Evolutionary conservation across 2,329 filamentous ascomycete species (phyloP), one percentile per base, ranked within the genome.

Genomic region (Colletotrichum tamarilloi): DNA sequence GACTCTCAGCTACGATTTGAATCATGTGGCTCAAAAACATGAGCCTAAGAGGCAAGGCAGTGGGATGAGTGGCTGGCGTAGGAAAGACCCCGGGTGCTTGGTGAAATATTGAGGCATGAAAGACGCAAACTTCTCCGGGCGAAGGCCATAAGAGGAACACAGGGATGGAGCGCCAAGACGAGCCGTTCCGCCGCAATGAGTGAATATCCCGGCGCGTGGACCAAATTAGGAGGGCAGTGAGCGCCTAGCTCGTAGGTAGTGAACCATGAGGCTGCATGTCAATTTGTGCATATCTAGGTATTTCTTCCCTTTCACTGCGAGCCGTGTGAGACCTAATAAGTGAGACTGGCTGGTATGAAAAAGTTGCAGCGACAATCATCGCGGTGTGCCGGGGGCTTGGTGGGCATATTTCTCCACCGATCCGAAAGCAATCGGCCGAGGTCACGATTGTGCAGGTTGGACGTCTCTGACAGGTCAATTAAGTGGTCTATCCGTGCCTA

Each of bases 361-460:
- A 19, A 26, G 53, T 28, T 26, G 22, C 16, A 56, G 53, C 53
- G 53, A 56, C 53, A 28, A 28, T 56, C 26, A 28, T 56, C 53
- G 53, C 53, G 53, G 14, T 28, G 26, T 56, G 53, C 12, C 38
- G 8, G 42, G 42, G 19, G 42, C 19, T n/a, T 22, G n/a, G n/a
- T 22, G 38, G 35, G 38, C 38, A 22, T 28, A 35, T 22, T 67
- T 59, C 64, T 59, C 64, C 55, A 67, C 64, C 64, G 64, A 59
- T 53, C 64, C 55, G 64, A 58, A 30, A 53, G 35, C 35, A 67
- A 67, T 59, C 64, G 64, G 64, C 64, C 64, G 64, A 59, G 46
- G 64, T 6, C 38, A 19, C 38, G 38, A 42, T 42, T 42, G 16
- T 42, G 38, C 42, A 49, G 19, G 42, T n/a, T 49, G 19, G 19